These are phyloP conservation scores for Dictyostelium discoideum DNA, from an alignment of 78 protist species.

Conservation along the genomic window dicty_2.7 NC_007088.5:5306001-5306500, in stretches of 20 bases:
- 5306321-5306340: conserved; percentile 54
- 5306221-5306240: conserved; percentile 32
- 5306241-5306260: conserved; percentile 66
- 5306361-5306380: conserved; percentile 60
- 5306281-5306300: conserved; percentile 53
- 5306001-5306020: conserved; percentile 64
- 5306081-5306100: conserved; percentile 65
- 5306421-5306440: conserved; percentile 18
- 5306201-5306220: not conserved
- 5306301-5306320: conserved; percentile 71
- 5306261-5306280: conserved; percentile 75
- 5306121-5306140: conserved; percentile 66
- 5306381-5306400: conserved; percentile 60
- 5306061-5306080: conserved; percentile 56
- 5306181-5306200: conserved; percentile 38
- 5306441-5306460: conserved; percentile 72
- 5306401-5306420: conserved; percentile 21
- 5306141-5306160: conserved; percentile 38
- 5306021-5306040: conserved; percentile 73
- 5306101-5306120: conserved; percentile 68
- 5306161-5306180: conserved; percentile 56
- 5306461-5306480: conserved; percentile 52
- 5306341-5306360: conserved; percentile 43
- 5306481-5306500: conserved; percentile 66
- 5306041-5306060: conserved; percentile 42